Evolutionary conservation across 2,329 filamentous ascomycete species (phyloP).

Genomic region (Calonectria multiphialidica): DNA sequence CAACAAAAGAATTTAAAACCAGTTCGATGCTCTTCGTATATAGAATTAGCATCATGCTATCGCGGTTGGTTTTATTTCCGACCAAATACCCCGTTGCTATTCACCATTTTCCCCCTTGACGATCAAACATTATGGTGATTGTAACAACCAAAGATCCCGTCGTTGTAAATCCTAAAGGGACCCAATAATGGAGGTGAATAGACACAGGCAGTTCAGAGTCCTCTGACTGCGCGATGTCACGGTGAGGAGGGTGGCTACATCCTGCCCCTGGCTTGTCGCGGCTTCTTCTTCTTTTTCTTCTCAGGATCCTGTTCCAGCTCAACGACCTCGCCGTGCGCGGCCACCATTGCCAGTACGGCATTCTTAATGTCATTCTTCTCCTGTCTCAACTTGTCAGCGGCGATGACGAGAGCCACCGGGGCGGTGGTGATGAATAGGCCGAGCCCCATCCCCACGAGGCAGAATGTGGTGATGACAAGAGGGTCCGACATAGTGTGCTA

Average conservation of each 20-base stretch:
- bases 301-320: not conserved
- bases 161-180: too few species aligned
- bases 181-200: too few species aligned
- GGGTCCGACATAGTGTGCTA: not conserved
- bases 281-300: not conserved
- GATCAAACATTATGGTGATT: too few species aligned
- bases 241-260: not conserved
- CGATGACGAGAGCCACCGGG: not conserved
- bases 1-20: too few species aligned
- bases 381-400: not conserved
- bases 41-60: too few species aligned
- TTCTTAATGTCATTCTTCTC: not conserved
- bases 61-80: too few species aligned
- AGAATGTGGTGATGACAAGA: not conserved
- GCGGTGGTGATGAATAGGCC: not conserved
- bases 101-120: too few species aligned
- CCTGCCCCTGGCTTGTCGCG: not conserved
- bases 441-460: not conserved
- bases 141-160: too few species aligned
- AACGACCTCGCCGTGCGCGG: not conserved
- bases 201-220: too few species aligned
- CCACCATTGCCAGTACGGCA: not conserved
- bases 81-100: too few species aligned
- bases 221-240: too few species aligned
- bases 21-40: too few species aligned